Conservation (phyloP, 2,329 filamentous ascomycete genomes). For the Beauveria caledonica region DNA sequence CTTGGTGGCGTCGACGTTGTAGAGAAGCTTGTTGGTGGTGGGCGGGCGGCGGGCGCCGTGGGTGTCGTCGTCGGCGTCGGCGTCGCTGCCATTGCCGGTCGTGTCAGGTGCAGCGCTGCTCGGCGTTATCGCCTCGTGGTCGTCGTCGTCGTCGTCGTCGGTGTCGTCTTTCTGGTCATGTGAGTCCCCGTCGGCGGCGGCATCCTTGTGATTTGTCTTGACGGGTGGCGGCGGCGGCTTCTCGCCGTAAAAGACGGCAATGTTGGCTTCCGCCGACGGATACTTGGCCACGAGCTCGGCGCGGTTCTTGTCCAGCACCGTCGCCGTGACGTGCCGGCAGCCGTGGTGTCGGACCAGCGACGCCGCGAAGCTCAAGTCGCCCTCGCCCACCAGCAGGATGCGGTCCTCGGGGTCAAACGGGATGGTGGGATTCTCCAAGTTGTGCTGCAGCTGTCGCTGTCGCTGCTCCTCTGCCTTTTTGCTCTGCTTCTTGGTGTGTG, state of each 20-base stretch:
- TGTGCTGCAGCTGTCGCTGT: slow-evolving; percentile 17
- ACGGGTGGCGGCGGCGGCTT: background rate
- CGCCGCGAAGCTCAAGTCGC: slow-evolving; percentile 69
- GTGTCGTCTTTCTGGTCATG: background rate
- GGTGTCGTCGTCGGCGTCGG: slow-evolving; percentile 12
- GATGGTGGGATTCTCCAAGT: slow-evolving; percentile 41
- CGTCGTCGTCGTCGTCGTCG: background rate
- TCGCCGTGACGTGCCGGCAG: slow-evolving; percentile 60
- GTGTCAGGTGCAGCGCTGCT: slow-evolving; percentile 14
- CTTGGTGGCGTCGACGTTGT: slow-evolving; percentile 59
- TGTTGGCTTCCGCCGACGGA: slow-evolving; percentile 56
- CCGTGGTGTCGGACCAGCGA: slow-evolving; percentile 58
- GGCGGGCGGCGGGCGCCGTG: slow-evolving; percentile 16
- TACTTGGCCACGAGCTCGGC: slow-evolving; percentile 62
- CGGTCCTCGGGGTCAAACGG: slow-evolving; percentile 59
- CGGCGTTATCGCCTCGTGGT: background rate
- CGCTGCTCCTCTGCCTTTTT: slow-evolving; percentile 14
- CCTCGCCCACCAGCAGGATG: slow-evolving; percentile 73
- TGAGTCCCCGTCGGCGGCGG: background rate
- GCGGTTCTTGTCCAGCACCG: slow-evolving; percentile 52
- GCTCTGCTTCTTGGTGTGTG: background rate
- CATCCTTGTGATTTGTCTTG: slow-evolving; percentile 26
- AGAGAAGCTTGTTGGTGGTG: slow-evolving; percentile 38
- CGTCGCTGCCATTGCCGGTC: slow-evolving; percentile 12
- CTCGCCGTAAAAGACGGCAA: slow-evolving; percentile 36